These are phyloP conservation scores for Tetradesmus lagerheimii DNA, from an alignment of 139 green algal species.

Conservation along the genomic window DNA sequence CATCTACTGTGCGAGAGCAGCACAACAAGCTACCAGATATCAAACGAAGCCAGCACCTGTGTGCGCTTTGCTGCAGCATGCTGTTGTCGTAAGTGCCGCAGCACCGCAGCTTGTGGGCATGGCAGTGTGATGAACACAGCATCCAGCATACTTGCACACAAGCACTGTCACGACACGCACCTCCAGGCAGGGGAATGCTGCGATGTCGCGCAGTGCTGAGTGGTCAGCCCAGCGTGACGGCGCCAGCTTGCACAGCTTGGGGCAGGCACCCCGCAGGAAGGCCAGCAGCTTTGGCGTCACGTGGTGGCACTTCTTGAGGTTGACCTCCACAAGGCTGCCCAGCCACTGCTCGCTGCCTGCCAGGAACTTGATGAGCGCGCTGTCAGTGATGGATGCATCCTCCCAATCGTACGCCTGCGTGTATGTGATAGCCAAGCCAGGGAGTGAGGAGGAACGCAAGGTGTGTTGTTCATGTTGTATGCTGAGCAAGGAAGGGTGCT, in stretches of 20 bases:
- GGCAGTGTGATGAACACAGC: no score
- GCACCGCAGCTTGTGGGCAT: no score
- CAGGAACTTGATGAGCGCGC: constrained; percentile 29
- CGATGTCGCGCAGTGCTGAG: constrained; percentile 2
- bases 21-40: neutral
- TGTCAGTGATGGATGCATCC: constrained; percentile 24
- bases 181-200: constrained; percentile 2
- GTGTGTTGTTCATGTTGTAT: neutral
- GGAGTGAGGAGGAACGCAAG: no score
- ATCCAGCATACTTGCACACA: neutral
- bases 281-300: constrained; percentile 10
- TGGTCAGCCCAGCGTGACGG: constrained; percentile 39
- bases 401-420: constrained; percentile 8
- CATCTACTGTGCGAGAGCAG: neutral
- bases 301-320: constrained; percentile 48
- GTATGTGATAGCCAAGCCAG: neutral
- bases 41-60: no score
- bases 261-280: constrained; percentile 19
- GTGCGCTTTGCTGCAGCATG: no score
- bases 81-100: no score
- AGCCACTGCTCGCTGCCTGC: neutral
- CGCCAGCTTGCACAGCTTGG: constrained; percentile 30
- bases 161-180: neutral
- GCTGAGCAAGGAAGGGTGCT: neutral
- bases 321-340: neutral